Conservation (phyloP, 2,329 filamentous ascomycete species). For the Pestalotiopsis sp. region DNA sequence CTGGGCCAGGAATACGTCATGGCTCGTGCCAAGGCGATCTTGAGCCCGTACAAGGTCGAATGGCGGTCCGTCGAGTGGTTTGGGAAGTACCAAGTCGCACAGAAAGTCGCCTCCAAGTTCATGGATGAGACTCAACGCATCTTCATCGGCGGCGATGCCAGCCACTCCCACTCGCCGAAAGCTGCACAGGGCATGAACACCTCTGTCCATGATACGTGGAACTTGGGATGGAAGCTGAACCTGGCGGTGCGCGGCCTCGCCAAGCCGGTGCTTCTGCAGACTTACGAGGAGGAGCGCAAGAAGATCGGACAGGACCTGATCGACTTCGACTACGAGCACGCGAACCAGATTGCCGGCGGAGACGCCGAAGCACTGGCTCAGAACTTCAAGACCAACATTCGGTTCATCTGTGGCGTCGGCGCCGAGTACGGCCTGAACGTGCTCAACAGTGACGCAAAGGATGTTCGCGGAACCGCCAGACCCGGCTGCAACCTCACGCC, state of each 20-base stretch:
- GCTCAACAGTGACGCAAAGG: conserved; percentile 47
- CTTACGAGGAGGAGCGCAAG: conserved; percentile 64
- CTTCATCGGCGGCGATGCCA: conserved; percentile 68
- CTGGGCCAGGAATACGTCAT: conserved; percentile 70
- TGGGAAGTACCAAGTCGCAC: conserved; percentile 70
- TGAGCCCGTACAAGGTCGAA: conserved; percentile 57
- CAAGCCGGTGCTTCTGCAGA: conserved; percentile 55
- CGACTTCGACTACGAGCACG: conserved; percentile 59
- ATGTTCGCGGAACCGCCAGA: conserved; percentile 47
- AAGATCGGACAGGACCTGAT: conserved; percentile 62
- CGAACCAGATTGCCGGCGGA: conserved; percentile 60
- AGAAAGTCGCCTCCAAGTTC: conserved; percentile 72
- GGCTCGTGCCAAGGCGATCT: conserved; percentile 62
- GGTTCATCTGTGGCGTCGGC: conserved; percentile 74
- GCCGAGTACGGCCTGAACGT: conserved; percentile 59
- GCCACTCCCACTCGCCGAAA: conserved; percentile 64
- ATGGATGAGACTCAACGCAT: conserved; percentile 61
- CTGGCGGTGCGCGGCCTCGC: conserved; percentile 57
- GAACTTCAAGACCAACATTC: conserved; percentile 71
- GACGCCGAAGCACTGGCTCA: conserved; percentile 64
- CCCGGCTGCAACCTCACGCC: conserved; percentile 63
- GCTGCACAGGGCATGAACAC: conserved; percentile 63
- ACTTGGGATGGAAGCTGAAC: conserved; percentile 46
- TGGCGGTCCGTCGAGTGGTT: conserved; percentile 71
- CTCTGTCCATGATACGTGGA: conserved; percentile 58